phyloP scores from a whole-genome alignment of 2,329 filamentous ascomycete genomes.

The Stagonosporopsis chrysanthemi region DNA sequence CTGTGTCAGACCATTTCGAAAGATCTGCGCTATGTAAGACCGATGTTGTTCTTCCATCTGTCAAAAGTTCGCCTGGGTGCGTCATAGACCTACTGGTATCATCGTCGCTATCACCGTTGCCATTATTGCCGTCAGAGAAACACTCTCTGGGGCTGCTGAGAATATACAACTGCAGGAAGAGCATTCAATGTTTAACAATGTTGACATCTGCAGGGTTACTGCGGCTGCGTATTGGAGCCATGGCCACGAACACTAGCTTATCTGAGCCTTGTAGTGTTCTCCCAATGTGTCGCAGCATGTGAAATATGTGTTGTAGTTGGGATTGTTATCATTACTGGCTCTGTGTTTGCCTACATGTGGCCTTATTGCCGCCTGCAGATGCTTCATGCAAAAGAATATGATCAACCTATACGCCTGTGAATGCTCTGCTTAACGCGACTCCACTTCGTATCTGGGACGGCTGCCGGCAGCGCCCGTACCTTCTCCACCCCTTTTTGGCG shows the following conservation, averaged over 20 bases:
- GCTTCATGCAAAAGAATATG: not conserved
- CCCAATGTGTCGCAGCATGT: not conserved
- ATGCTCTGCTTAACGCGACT: slow-evolving; percentile 22
- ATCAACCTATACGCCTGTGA: slow-evolving; percentile 23
- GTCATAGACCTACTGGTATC: slow-evolving; percentile 1
- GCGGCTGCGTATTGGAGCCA: not conserved
- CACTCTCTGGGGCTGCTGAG: too few species aligned
- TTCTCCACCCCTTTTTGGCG: slow-evolving; percentile 38
- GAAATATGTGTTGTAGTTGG: not conserved
- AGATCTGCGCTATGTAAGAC: slow-evolving; percentile 7
- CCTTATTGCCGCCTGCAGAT: not conserved
- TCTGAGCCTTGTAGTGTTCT: not conserved
- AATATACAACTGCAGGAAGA: not conserved
- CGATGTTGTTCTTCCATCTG: not conserved
- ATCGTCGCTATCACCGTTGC: not conserved
- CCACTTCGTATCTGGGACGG: slow-evolving; percentile 14
- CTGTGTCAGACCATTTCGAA: not conserved
- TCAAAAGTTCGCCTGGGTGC: slow-evolving; percentile 1
- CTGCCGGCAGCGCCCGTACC: slow-evolving; percentile 30
- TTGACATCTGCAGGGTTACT: not conserved
- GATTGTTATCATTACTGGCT: slow-evolving; percentile 11
- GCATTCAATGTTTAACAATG: not conserved
- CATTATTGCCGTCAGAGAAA: not conserved
- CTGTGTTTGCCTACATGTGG: not conserved
- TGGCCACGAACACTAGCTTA: too few species aligned